phyloP scores from a whole-genome alignment of 148 eudicot genomes.

The Nepenthes mirabilis region DNA sequence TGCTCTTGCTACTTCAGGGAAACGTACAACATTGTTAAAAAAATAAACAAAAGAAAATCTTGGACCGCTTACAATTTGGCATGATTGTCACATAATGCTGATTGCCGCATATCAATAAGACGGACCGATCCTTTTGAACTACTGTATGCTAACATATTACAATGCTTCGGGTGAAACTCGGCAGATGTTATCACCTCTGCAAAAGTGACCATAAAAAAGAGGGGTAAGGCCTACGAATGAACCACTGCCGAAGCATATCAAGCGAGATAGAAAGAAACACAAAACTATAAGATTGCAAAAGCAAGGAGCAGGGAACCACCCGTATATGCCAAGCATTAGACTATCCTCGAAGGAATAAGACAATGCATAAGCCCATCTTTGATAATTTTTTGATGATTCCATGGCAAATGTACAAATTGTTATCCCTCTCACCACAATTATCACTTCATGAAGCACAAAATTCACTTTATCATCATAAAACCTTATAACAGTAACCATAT shows the following conservation, averaged over 20 bases:
- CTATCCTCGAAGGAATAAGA: too few species aligned
- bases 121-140: slow-evolving; percentile 76
- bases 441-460: too few species aligned
- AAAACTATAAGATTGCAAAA: too few species aligned
- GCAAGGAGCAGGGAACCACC: too few species aligned
- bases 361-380: too few species aligned
- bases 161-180: slow-evolving; percentile 72
- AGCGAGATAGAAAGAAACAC: neutral
- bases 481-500: too few species aligned
- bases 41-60: slow-evolving; percentile 1
- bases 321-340: too few species aligned
- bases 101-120: slow-evolving; percentile 72
- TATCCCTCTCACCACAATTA: too few species aligned
- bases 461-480: too few species aligned
- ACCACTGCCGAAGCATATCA: neutral
- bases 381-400: too few species aligned
- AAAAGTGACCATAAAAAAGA: neutral
- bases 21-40: neutral
- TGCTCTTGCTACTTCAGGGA: neutral
- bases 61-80: slow-evolving; percentile 53
- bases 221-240: neutral
- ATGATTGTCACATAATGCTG: slow-evolving; percentile 71
- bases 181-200: slow-evolving; percentile 86
- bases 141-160: slow-evolving; percentile 73
- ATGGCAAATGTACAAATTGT: too few species aligned